Evolutionary conservation across 257 asterid genomes (phyloP).

Genomic region (Datura wrightii): DNA sequence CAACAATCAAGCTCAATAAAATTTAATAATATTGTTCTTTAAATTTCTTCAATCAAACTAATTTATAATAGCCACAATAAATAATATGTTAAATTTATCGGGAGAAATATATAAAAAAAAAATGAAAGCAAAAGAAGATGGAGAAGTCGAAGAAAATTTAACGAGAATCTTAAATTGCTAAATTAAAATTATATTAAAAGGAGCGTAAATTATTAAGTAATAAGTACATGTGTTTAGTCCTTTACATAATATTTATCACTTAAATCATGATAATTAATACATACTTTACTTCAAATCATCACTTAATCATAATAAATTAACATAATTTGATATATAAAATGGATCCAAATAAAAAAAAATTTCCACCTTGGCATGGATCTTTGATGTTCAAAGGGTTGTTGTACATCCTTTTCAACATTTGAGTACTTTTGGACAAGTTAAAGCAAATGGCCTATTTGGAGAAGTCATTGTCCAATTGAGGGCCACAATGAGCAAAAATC

Average conservation of each 20-base stretch:
- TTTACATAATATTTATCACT: neutral
- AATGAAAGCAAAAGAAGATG: too few relatives aligned
- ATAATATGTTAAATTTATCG: too few relatives aligned
- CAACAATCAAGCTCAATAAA: too few relatives aligned
- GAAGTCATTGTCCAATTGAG: neutral
- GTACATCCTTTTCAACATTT: constrained; percentile 5
- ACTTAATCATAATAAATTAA: neutral
- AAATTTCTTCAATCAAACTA: too few relatives aligned
- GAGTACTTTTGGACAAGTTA: neutral
- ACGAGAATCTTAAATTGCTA: too few relatives aligned
- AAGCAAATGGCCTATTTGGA: neutral
- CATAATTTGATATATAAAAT: neutral
- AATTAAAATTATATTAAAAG: neutral
- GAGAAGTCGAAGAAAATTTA: too few relatives aligned
- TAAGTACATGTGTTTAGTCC: neutral
- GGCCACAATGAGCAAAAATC: neutral
- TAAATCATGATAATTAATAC: neutral
- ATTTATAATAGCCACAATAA: too few relatives aligned
- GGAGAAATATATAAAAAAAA: too few relatives aligned
- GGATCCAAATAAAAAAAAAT: neutral
- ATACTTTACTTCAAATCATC: neutral
- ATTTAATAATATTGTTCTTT: too few relatives aligned
- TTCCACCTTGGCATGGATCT: neutral
- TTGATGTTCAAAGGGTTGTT: neutral
- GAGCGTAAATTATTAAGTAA: neutral